These are phyloP conservation scores for Fusarium piperis DNA, from an alignment of 2,329 filamentous ascomycete genomes.

Conservation along the genomic window DNA sequence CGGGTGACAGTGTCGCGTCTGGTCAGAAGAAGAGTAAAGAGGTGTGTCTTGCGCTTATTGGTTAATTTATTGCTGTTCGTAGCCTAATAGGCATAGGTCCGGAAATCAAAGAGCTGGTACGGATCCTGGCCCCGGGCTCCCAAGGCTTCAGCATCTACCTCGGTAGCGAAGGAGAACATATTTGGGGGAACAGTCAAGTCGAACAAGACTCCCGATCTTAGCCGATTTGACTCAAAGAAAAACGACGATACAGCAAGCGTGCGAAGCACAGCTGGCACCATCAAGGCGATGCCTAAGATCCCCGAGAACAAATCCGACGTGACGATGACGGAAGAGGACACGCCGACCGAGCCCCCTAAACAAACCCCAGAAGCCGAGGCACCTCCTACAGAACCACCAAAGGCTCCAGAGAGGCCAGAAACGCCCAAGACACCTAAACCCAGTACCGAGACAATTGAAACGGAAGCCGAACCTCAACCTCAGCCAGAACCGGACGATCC, in stretches of 20 bases:
- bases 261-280: conserved; percentile 38
- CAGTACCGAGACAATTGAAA: neutral
- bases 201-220: conserved; percentile 58
- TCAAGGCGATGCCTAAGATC: conserved; percentile 38
- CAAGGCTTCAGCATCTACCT: conserved; percentile 68
- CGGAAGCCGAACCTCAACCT: neutral
- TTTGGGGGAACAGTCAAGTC: conserved; percentile 64
- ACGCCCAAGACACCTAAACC: conserved; percentile 6
- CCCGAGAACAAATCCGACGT: conserved; percentile 37
- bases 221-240: conserved; percentile 60
- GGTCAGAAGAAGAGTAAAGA: conserved; percentile 23
- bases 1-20: conserved; percentile 8
- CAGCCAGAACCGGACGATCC: conserved; percentile 3
- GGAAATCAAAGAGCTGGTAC: conserved; percentile 69
- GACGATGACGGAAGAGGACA: conserved; percentile 22
- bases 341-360: conserved; percentile 16
- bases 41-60: conserved; percentile 8
- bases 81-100: conserved; percentile 50
- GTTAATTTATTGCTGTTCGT: neutral
- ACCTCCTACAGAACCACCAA: neutral
- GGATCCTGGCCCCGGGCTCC: conserved; percentile 66
- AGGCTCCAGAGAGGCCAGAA: neutral
- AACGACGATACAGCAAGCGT: conserved; percentile 46
- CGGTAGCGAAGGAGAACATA: conserved; percentile 69
- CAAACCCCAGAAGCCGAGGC: conserved; percentile 12